A percentile compares a stretch with the other conserved stretches of the same genome.
These are phyloP conservation scores for Xenoacremonium recifei DNA, from an alignment of 2,329 filamentous ascomycete genomes.

Conservation along the genomic window DNA sequence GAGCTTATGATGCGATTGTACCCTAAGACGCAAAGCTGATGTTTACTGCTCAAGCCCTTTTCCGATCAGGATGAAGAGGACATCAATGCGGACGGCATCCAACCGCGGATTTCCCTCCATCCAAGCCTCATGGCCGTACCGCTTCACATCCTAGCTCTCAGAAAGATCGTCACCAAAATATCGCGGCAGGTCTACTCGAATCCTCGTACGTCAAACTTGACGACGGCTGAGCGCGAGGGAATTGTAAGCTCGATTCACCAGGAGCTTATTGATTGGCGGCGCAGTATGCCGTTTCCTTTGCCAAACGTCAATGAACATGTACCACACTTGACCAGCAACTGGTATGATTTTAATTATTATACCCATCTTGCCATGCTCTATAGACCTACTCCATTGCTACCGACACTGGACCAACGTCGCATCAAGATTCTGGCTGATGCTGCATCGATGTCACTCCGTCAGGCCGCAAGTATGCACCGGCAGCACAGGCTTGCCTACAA, in stretches of 20 bases:
- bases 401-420: constrained; percentile 31
- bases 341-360: constrained; percentile 50
- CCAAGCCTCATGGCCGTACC: constrained; percentile 39
- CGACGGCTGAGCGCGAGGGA: constrained; percentile 26
- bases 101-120: constrained; percentile 23
- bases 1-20: constrained; percentile 2
- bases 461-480: constrained; percentile 36
- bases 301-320: constrained; percentile 37
- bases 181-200: constrained; percentile 36
- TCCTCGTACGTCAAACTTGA: constrained; percentile 12
- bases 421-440: constrained; percentile 38
- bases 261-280: constrained; percentile 43
- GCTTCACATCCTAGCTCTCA: constrained; percentile 39
- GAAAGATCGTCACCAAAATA: constrained; percentile 41
- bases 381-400: constrained; percentile 41
- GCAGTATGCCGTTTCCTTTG: constrained; percentile 42
- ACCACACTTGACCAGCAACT: constrained; percentile 41
- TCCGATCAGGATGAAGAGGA: constrained; percentile 34
- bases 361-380: constrained; percentile 44
- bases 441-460: constrained; percentile 41
- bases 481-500: constrained; percentile 41
- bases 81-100: constrained; percentile 21
- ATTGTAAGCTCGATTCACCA: constrained; percentile 35
- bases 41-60: constrained; percentile 31
- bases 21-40: background rate